Conservation (phyloP, 1,284 basidiomycete species). For the Caloboletus inedulis region DNA sequence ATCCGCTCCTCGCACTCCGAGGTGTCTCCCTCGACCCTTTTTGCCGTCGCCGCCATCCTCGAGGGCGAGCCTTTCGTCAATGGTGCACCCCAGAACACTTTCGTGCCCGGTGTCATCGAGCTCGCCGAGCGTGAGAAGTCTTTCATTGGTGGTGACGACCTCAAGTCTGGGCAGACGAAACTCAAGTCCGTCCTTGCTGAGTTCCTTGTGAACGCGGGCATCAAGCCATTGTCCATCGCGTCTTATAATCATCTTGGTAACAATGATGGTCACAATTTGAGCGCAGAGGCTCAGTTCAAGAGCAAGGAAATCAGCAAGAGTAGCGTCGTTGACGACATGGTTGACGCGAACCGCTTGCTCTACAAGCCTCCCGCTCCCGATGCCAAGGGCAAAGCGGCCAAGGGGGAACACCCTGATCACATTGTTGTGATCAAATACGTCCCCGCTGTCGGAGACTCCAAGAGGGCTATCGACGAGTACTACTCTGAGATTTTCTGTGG, state of each 20-base stretch:
- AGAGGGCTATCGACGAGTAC: conserved; percentile 98
- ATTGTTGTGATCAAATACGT: conserved; percentile 95
- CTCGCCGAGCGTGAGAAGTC: conserved; percentile 88
- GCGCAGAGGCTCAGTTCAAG: conserved; percentile 92
- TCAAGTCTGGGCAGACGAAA: conserved; percentile 95
- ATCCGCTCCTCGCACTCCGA: conserved; percentile 88
- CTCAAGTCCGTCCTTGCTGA: conserved; percentile 95
- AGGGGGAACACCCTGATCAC: conserved; percentile 96
- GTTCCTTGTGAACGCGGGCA: conserved; percentile 98
- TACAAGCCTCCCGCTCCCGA: conserved; percentile 76
- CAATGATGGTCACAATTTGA: conserved; percentile 95
- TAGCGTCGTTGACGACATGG: conserved; percentile 98
- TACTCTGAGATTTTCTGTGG: conserved; percentile 91
- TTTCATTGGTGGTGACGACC: conserved; percentile 97
- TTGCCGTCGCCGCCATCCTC: conserved; percentile 94
- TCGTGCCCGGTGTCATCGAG: conserved; percentile 92
- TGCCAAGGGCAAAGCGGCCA: conserved; percentile 63
- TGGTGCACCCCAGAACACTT: conserved; percentile 98
- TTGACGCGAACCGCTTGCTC: conserved; percentile 84
- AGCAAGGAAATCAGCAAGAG: conserved; percentile 98
- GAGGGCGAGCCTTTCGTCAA: conserved; percentile 97
- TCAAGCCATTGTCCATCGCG: conserved; percentile 95
- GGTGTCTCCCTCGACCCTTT: conserved; percentile 93
- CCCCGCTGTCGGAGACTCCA: conserved; percentile 94
- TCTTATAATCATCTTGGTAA: conserved; percentile 99